Conservation (phyloP, 176 grass and related monocot species). For the Elymus sibiricus region DNA sequence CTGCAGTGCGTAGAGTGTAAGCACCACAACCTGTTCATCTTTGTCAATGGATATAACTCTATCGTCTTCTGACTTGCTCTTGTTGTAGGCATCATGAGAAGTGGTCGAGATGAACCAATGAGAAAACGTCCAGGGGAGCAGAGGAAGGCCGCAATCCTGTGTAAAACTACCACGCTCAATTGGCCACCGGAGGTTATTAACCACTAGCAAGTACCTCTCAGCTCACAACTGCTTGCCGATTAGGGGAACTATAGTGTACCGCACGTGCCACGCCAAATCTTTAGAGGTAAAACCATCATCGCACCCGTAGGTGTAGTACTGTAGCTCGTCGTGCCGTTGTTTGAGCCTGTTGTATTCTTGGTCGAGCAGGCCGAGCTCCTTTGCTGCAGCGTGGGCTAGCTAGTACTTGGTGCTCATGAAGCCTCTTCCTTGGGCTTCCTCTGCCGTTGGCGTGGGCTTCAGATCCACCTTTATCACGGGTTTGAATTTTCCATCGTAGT, state of each 20-base stretch:
- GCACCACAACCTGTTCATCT: no score
- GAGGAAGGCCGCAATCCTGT: background rate
- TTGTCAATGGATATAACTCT: no score
- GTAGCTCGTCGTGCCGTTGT: background rate
- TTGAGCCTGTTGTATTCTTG: background rate
- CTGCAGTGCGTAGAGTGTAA: no score
- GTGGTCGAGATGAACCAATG: background rate
- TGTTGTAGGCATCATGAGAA: background rate
- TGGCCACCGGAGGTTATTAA: background rate
- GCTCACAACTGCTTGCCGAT: rapidly evolving
- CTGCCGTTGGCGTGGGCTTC: no score
- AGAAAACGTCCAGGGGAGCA: rapidly evolving
- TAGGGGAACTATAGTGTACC: rapidly evolving
- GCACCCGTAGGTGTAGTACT: background rate
- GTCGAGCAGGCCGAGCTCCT: background rate
- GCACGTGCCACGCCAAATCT: rapidly evolving
- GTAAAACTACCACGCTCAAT: rapidly evolving
- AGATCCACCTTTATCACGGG: no score
- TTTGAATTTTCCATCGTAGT: no score
- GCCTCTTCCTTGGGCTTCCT: no score
- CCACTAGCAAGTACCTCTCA: background rate
- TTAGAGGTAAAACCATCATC: rapidly evolving
- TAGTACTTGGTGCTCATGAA: no score
- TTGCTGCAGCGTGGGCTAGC: background rate
- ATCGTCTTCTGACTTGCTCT: background rate